A percentile compares a stretch with the other conserved stretches of the same genome.
These are phyloP conservation scores for Cantharellus anzutake DNA, from an alignment of 768 basidiomycete genomes.

Conservation along the genomic window DNA sequence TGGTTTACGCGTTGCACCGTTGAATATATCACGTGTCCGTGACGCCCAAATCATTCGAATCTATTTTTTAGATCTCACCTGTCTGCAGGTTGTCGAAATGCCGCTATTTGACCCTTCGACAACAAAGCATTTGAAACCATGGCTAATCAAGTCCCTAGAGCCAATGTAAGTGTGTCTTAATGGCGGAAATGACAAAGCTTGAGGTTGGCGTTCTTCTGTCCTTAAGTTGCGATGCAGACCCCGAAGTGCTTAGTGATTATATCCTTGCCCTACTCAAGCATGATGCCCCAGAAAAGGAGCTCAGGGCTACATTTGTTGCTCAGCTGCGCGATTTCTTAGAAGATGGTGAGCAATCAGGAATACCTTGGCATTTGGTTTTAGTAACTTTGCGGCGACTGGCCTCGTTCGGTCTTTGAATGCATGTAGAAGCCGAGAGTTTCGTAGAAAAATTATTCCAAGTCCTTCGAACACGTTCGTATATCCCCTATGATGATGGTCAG, in stretches of 20 bases:
- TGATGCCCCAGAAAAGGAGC: conserved; percentile 62
- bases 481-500: conserved; percentile 15
- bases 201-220: conserved; percentile 1
- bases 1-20: too few species aligned
- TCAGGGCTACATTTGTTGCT: conserved; percentile 52
- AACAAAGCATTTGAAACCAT: conserved; percentile 53
- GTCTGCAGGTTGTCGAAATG: neutral
- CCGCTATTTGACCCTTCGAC: conserved; percentile 14
- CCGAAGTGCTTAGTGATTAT: conserved; percentile 82
- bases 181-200: neutral
- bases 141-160: conserved; percentile 76
- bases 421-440: conserved; percentile 48
- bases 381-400: neutral
- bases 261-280: conserved; percentile 85
- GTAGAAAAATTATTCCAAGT: conserved; percentile 74
- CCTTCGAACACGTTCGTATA: conserved; percentile 67
- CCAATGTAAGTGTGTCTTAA: conserved; percentile 47
- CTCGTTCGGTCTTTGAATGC: conserved; percentile 1
- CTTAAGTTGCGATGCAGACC: conserved; percentile 86
- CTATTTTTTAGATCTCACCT: too few species aligned
- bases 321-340: conserved; percentile 90
- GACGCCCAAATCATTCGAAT: too few species aligned
- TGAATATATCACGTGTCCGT: too few species aligned
- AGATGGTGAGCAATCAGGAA: conserved; percentile 32
- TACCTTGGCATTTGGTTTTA: neutral